phyloP scores from a whole-genome alignment of 2,329 filamentous ascomycete species.

The Hypoxylon sp. region DNA sequence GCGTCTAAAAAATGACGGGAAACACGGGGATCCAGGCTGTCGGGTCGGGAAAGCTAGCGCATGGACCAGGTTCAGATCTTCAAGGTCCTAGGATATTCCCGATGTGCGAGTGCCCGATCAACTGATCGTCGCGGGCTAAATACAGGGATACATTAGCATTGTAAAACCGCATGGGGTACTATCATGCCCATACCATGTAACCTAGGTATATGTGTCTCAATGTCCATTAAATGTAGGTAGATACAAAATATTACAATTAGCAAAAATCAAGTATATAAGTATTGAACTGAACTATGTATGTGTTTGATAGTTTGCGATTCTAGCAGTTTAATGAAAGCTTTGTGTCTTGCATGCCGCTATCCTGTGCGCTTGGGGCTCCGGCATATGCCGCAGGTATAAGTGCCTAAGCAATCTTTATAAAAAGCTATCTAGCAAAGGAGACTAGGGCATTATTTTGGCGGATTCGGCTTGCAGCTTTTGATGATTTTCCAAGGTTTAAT shows the following conservation, averaged over 20 bases:
- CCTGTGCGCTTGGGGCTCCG: too few species aligned
- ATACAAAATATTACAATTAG: too few species aligned
- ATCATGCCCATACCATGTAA: too few species aligned
- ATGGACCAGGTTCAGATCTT: slow-evolving; percentile 18
- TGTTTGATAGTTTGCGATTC: background rate
- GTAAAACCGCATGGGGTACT: too few species aligned
- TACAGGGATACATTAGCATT: slow-evolving; percentile 9
- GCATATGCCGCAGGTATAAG: too few species aligned
- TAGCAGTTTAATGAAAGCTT: background rate
- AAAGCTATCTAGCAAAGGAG: background rate
- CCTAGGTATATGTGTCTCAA: background rate
- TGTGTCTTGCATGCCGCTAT: background rate
- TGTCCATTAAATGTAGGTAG: background rate
- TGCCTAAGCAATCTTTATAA: background rate
- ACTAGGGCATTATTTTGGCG: slow-evolving; percentile 9
- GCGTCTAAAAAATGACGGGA: slow-evolving; percentile 2
- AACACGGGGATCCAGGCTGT: slow-evolving; percentile 19
- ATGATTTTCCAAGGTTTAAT: background rate
- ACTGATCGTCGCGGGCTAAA: slow-evolving; percentile 8
- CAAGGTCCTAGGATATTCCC: too few species aligned
- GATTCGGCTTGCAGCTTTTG: background rate
- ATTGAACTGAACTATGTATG: too few species aligned
- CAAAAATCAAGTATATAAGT: too few species aligned
- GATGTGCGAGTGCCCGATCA: background rate
- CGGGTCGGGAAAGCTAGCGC: slow-evolving; percentile 28